Base-by-base conservation (phyloP, 129 eudicot species). In the Flaveria trinervia region DNA sequence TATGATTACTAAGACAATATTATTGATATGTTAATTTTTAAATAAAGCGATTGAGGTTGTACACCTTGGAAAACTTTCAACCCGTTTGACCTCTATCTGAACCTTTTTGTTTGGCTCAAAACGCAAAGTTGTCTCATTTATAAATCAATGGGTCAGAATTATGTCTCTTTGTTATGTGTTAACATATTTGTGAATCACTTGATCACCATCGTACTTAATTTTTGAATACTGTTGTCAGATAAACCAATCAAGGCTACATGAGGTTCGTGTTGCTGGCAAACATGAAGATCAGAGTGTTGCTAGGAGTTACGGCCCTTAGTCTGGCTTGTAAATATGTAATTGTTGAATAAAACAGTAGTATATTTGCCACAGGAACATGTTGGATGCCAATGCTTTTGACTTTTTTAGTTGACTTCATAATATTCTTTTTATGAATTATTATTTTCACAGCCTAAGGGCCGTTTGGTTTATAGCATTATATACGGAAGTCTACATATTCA, bases 301-400 rank as follows among this genome's bases (percentile, higher is more conserved):
- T 51, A 30, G 64, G 82, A 79, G 72, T 57, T 25, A 33, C 61
- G 71, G 59, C 64, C 70, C 30, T 20, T 79, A 14, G 13, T 71
- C 70, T 15, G 12, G 67, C n/a, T 52, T 79, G 83, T 72, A 61
- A 22, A 71, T 79, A 79, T 16, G 61, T 49, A 36, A 36, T 36
- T 49, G 66, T 72, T 64, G 55, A 71, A 62, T 79, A 61, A 72
- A 17, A 39, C 3, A 46, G 66, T 71, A 49, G 68, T 13, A 26
- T 60, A 15, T 69, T 67, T 51, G 23, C 50, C 41, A 25, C 76
- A 44, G 41, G 51, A 59, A 46, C 55, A 55, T 25, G 59, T 36
- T 49, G 57, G 60, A 52, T 52, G 60, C 1, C 17, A 5, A n/a
- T 52, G 23, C 10, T 7, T n/a, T 52, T n/a, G 60, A 52, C 60